Percentiles rank a stretch among this genome's conserved stretches.
These are phyloP conservation scores for Umbelopsis sp. DNA, from an alignment of 192 early-diverging fungal species.

Conservation along the genomic window DNA sequence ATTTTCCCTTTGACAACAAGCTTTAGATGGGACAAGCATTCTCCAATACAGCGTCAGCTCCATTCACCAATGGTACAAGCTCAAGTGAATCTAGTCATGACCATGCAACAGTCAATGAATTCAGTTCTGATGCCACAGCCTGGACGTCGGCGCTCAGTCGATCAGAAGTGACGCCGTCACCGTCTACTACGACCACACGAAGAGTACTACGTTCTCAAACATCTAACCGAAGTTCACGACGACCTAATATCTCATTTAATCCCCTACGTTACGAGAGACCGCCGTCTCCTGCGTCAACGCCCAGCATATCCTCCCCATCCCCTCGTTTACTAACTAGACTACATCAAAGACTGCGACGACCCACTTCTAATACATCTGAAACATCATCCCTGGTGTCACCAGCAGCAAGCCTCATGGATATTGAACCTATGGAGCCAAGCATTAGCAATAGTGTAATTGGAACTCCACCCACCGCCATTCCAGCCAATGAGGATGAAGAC, in stretches of 20 bases:
- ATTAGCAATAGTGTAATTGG: no score
- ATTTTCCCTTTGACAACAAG: neutral
- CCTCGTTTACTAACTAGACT: slow-evolving; percentile 3
- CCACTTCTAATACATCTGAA: neutral
- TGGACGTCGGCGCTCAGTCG: neutral
- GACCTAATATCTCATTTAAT: neutral
- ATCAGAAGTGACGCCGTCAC: neutral
- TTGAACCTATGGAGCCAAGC: neutral
- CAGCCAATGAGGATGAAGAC: slow-evolving; percentile 2
- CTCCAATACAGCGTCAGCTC: neutral
- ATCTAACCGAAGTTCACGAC: neutral
- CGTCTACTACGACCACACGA: neutral
- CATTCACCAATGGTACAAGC: no score
- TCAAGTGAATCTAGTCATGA: neutral
- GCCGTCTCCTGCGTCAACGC: neutral
- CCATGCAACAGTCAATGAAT: neutral
- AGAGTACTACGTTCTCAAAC: slow-evolving; percentile 1
- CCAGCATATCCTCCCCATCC: neutral
- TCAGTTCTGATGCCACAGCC: neutral
- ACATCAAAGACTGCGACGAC: slow-evolving; percentile 4
- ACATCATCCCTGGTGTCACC: neutral
- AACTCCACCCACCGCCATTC: neutral
- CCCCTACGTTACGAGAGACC: slow-evolving; percentile 10
- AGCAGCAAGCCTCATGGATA: slow-evolving; percentile 5
- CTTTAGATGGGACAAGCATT: slow-evolving; percentile 18